phyloP scores from a whole-genome alignment of 2,329 filamentous ascomycete species.

The Diaporthe destruens region DNA sequence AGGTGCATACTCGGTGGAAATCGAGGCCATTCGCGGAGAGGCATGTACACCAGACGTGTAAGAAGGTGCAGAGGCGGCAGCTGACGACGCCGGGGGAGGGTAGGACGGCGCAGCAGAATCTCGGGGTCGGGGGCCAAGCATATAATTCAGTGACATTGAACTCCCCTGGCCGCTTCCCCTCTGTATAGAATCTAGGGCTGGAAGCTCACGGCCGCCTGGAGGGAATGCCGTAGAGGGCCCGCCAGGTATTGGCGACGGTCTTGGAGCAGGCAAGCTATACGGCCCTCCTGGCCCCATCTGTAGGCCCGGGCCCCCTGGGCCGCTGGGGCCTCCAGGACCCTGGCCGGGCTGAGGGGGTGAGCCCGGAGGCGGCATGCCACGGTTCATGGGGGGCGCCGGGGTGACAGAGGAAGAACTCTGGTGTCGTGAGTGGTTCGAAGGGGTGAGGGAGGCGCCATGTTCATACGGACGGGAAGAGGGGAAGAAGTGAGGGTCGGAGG shows the following conservation, averaged over 20 bases:
- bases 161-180: constrained; percentile 62
- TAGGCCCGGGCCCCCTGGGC: constrained; percentile 44
- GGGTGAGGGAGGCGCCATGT: constrained; percentile 47
- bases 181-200: constrained; percentile 63
- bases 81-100: constrained; percentile 54
- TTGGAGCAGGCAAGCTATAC: constrained; percentile 62
- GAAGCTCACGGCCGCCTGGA: constrained; percentile 63
- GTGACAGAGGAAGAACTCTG: constrained; percentile 60
- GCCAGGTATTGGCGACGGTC: constrained; percentile 57
- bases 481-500: constrained; percentile 60
- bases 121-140: constrained; percentile 63
- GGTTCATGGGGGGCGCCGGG: constrained; percentile 53
- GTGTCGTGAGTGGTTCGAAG: constrained; percentile 56
- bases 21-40: constrained; percentile 67
- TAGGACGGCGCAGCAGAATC: constrained; percentile 54
- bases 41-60: constrained; percentile 65
- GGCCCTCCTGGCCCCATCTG: constrained; percentile 47
- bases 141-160: constrained; percentile 73
- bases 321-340: constrained; percentile 44
- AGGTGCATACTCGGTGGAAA: constrained; percentile 69
- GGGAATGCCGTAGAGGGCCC: constrained; percentile 60
- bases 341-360: constrained; percentile 57
- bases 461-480: constrained; percentile 53
- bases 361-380: constrained; percentile 60
- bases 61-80: constrained; percentile 56